Evolutionary conservation across 1,284 basidiomycete species (phyloP), one percentile per base, ranked within the genome.

Genomic region (Xerocomus amazonicus): DNA sequence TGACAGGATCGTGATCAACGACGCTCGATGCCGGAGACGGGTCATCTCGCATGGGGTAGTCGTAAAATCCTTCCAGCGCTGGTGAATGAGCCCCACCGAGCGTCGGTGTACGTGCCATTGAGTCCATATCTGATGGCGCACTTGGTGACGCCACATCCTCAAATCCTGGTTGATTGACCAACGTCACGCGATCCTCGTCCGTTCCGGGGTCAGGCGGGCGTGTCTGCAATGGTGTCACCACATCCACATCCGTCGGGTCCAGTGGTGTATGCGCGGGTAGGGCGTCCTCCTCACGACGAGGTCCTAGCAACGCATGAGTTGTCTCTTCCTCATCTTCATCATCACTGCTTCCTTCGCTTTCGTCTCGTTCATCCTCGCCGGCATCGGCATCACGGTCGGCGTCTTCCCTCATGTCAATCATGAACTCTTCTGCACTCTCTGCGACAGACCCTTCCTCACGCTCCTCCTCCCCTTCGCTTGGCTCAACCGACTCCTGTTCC

Each of bases 401-500:
- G n/a, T 56, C 60, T 6, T 59, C 56, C 16, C 52, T n/a, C 45
- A 55, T 53, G 4, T 54, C 53, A 23, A 23, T 4, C 8, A 61
- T 9, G 49, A 67, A 66, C 27, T 67, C 65, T 2, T 66, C 68
- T 4, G 50, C 54, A 43, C 63, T 66, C 37, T 58, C 63, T 2
- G 13, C 53, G 3, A 43, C 51, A 26, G 56, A 63, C 9, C 42
- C 50, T 17, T 55, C 54, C 0, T 36, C 53, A 3, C 46, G 50
- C 13, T 51, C 52, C 29, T 48, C 55, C 9, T 61, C 62, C 2
- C 14, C 48, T 9, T 54, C 69, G 73, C 67, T 54, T 75, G 80
- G 47, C 71, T 75, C 9, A 74, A 76, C 14, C 73, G 76, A 66
- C 76, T 81, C 26, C 61, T 69, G 73, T 33, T 69, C 69, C 39